Conservation (phyloP, 441 rosid species). For the Adansonia grandidieri region DNA sequence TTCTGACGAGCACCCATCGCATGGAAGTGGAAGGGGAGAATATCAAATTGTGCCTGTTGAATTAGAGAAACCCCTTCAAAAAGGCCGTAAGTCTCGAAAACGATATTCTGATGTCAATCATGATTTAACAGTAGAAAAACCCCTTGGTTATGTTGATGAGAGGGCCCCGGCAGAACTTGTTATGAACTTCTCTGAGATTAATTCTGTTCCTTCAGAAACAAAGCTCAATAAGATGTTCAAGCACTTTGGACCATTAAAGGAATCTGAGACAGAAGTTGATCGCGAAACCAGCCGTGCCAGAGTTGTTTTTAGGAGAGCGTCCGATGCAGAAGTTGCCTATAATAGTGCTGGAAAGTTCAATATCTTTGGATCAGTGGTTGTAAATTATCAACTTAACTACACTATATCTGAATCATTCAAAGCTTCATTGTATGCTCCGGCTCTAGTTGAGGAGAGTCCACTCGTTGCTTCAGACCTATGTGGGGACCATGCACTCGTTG, state of each 20-base stretch:
- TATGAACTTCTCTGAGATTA: conserved; percentile 70
- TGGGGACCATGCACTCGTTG: conserved; percentile 18
- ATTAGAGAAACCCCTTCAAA: conserved; percentile 54
- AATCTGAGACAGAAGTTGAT: conserved; percentile 82
- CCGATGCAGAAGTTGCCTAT: conserved; percentile 86
- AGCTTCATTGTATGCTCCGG: conserved; percentile 41
- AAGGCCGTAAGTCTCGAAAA: conserved; percentile 62
- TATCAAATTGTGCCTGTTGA: conserved; percentile 57
- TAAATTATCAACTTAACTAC: conserved; percentile 80
- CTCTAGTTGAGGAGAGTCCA: conserved; percentile 32
- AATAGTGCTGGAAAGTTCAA: conserved; percentile 81
- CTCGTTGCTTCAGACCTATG: conserved; percentile 32
- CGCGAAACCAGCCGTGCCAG: conserved; percentile 75
- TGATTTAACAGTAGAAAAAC: conserved; percentile 50
- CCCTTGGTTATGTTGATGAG: conserved; percentile 54
- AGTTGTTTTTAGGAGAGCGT: conserved; percentile 75
- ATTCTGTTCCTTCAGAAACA: conserved; percentile 74
- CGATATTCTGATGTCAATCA: conserved; percentile 55
- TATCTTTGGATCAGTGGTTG: conserved; percentile 71
- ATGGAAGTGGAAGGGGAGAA: conserved; percentile 47
- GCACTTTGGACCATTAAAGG: conserved; percentile 83
- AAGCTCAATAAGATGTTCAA: conserved; percentile 82
- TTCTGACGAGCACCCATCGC: conserved; percentile 69
- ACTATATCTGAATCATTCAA: conserved; percentile 68
- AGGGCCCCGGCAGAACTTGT: conserved; percentile 90